Conservation (phyloP, 2,329 filamentous ascomycete genomes). For the Aspergillus proliferans region DNA sequence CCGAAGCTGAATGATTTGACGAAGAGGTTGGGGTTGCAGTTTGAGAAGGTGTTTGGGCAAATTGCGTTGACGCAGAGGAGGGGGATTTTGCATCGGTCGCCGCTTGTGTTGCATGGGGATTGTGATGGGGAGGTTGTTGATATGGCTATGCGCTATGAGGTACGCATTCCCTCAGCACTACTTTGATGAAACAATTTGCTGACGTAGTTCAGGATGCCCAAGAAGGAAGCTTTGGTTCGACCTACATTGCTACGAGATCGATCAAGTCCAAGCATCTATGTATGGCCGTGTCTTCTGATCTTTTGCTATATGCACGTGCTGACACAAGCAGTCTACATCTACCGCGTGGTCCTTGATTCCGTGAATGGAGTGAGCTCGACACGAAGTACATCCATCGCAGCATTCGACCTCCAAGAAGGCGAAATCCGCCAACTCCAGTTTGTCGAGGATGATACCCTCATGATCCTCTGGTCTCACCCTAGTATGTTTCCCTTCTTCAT, state of each 20-base stretch:
- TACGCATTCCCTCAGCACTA: too few species aligned
- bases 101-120: conserved; percentile 42
- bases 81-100: conserved; percentile 60
- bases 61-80: conserved; percentile 65
- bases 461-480: conserved; percentile 50
- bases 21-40: conserved; percentile 52
- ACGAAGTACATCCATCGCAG: conserved; percentile 24
- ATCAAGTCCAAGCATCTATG: conserved; percentile 26
- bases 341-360: conserved; percentile 48
- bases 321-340: conserved; percentile 49
- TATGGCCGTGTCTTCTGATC: conserved; percentile 13
- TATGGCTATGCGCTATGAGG: conserved; percentile 51
- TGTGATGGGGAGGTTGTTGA: conserved; percentile 42
- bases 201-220: conserved; percentile 11
- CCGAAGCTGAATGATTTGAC: conserved; percentile 61
- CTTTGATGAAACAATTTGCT: too few species aligned
- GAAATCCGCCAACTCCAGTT: conserved; percentile 59
- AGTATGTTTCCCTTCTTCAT: conserved; percentile 16
- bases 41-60: conserved; percentile 57
- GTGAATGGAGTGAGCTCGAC: conserved; percentile 55
- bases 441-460: conserved; percentile 54
- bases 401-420: conserved; percentile 27
- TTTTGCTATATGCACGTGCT: neutral
- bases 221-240: conserved; percentile 19
- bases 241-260: conserved; percentile 31